These are phyloP conservation scores for Penicillium sp. DNA, from an alignment of 2,329 filamentous ascomycete genomes.

Conservation along the genomic window DNA sequence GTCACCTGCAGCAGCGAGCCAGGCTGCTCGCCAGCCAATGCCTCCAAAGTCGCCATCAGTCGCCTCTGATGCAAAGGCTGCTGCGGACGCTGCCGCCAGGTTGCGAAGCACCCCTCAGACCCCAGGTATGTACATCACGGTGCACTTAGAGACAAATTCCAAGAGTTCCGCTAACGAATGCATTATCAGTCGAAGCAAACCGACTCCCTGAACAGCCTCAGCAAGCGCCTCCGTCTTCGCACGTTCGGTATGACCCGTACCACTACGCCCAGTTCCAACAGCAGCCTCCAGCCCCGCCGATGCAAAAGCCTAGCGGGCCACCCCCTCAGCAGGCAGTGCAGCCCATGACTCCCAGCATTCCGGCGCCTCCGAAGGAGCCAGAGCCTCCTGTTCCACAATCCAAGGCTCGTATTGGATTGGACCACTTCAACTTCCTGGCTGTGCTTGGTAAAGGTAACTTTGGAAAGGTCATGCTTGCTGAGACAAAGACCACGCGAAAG, in stretches of 20 bases:
- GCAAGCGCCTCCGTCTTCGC: constrained; percentile 39
- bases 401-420: constrained; percentile 73
- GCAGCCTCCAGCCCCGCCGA: constrained; percentile 22
- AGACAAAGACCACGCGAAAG: constrained; percentile 86
- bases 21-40: constrained; percentile 38
- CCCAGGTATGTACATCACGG: constrained; percentile 26
- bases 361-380: constrained; percentile 24
- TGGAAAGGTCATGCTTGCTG: constrained; percentile 98
- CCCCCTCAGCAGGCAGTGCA: constrained; percentile 20
- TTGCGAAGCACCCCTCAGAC: constrained; percentile 42
- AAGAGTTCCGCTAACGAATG: neutral
- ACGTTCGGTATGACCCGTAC: constrained; percentile 42
- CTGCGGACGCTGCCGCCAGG: constrained; percentile 45
- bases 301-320: constrained; percentile 22
- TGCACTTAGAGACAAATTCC: constrained; percentile 27
- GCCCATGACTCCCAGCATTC: constrained; percentile 18
- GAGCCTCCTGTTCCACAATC: constrained; percentile 26
- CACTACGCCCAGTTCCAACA: constrained; percentile 37
- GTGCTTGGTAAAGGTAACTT: constrained; percentile 99
- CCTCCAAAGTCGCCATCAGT: constrained; percentile 45
- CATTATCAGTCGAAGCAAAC: constrained; percentile 32
- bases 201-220: constrained; percentile 32
- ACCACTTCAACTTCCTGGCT: constrained; percentile 98
- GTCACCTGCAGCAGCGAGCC: constrained; percentile 33
- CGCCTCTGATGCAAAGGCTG: constrained; percentile 43